phyloP scores from a whole-genome alignment of 2,329 filamentous ascomycete genomes.

The Leptosphaerulina australis region DNA sequence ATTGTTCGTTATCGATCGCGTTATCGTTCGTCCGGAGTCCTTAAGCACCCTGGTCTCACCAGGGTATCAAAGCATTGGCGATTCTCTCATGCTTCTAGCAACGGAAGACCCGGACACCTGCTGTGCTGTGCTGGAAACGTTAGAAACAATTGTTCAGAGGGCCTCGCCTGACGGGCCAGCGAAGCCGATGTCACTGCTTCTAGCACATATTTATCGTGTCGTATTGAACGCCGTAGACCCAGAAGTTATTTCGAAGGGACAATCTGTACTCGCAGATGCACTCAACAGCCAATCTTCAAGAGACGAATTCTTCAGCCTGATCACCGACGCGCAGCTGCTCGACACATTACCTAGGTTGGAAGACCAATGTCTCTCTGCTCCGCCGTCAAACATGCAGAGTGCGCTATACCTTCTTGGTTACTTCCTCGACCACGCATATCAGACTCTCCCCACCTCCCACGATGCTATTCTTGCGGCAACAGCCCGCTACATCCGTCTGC shows the following conservation, averaged over 20 bases:
- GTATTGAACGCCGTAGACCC: conserved; percentile 25
- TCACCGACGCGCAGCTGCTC: conserved; percentile 21
- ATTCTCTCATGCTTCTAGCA: conserved; percentile 32
- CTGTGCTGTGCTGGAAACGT: conserved; percentile 27
- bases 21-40: conserved; percentile 27
- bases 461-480: conserved; percentile 14
- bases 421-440: conserved; percentile 41
- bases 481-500: conserved; percentile 37
- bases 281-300: conserved; percentile 17
- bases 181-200: conserved; percentile 27
- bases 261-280: conserved; percentile 32
- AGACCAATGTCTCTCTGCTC: conserved; percentile 31
- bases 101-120: conserved; percentile 37
- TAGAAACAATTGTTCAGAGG: conserved; percentile 28
- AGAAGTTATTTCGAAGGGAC: conserved; percentile 41
- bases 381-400: conserved; percentile 42
- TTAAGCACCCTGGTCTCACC: conserved; percentile 21
- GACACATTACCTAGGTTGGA: conserved; percentile 34
- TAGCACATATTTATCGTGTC: conserved; percentile 31
- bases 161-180: conserved; percentile 12
- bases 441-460: conserved; percentile 12
- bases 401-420: conserved; percentile 39
- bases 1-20: conserved; percentile 34
- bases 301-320: conserved; percentile 25
- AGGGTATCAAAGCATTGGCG: conserved; percentile 31